Percentiles rank a stretch among this genome's conserved stretches.
Evolutionary conservation across 2,329 filamentous ascomycete genomes (phyloP).

Genomic region (Neopestalotiopsis rosae): DNA sequence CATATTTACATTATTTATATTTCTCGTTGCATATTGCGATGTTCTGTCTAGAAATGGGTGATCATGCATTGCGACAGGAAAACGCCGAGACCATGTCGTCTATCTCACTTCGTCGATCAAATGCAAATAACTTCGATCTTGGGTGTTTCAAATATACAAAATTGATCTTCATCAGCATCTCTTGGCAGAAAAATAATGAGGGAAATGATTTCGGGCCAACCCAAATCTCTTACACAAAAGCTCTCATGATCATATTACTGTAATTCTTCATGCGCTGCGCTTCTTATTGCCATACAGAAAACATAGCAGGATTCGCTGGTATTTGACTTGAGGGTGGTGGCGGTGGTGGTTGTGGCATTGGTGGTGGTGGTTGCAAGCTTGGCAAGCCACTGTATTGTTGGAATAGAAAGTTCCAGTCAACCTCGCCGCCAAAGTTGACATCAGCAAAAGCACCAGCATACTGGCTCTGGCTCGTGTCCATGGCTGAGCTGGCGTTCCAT

Average conservation of each 20-base stretch:
- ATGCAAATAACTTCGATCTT: not conserved
- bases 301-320: not conserved
- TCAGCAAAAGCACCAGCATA: constrained; percentile 36
- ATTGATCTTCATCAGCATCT: not conserved
- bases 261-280: not conserved
- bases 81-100: not conserved
- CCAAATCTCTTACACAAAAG: not conserved
- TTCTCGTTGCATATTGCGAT: not conserved
- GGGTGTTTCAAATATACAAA: not conserved
- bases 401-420: constrained; percentile 38
- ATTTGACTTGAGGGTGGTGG: not conserved
- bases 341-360: not conserved
- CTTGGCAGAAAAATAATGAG: not conserved
- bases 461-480: constrained; percentile 31
- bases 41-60: not conserved
- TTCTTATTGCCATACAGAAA: constrained; percentile 2
- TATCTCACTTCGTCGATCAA: not conserved
- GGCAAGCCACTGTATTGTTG: constrained; percentile 36
- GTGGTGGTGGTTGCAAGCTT: not conserved
- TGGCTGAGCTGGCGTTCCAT: constrained; percentile 28
- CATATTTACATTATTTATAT: not conserved
- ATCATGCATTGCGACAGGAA: not conserved
- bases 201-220: not conserved
- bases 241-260: not conserved
- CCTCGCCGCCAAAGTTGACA: constrained; percentile 37